phyloP scores from a whole-genome alignment of 257 asterid species.

The Gynochthodes officinalis region DNA sequence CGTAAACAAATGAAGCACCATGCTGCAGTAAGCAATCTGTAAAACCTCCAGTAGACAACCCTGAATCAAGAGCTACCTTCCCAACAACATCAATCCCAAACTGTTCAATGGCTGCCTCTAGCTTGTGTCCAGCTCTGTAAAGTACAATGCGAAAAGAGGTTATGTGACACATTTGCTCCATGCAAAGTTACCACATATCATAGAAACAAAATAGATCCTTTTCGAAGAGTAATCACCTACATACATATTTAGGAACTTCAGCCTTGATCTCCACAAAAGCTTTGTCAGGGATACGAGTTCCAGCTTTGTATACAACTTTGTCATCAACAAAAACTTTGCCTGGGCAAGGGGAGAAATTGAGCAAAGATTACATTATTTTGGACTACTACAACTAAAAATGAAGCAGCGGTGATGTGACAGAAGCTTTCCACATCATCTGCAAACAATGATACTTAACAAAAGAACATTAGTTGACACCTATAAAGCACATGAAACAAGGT shows the following conservation, averaged over 20 bases:
- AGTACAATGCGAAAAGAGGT: conserved; percentile 13
- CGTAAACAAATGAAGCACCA: conserved; percentile 94
- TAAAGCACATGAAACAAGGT: not conserved
- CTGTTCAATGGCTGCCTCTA: conserved; percentile 92
- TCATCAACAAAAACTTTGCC: conserved; percentile 97
- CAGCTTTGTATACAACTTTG: conserved; percentile 81
- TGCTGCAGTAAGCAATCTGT: conserved; percentile 96
- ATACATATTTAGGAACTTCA: conserved; percentile 95
- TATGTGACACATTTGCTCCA: conserved; percentile 4
- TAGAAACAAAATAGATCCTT: conserved; percentile 12
- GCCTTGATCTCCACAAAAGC: conserved; percentile 87
- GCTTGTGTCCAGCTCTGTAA: conserved; percentile 86
- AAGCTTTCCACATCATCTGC: not conserved
- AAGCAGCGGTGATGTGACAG: not conserved
- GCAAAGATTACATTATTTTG: not conserved
- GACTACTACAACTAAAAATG: not conserved
- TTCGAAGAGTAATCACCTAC: conserved; percentile 80
- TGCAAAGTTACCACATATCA: not conserved
- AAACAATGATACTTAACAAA: not conserved
- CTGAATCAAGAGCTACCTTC: conserved; percentile 97
- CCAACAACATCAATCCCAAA: conserved; percentile 77
- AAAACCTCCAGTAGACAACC: conserved; percentile 98
- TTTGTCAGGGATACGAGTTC: conserved; percentile 83
- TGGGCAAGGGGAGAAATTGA: conserved; percentile 24
- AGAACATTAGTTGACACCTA: conserved; percentile 6